Percentiles rank a stretch among this genome's conserved stretches.
These are phyloP conservation scores for Orbilia quercus DNA, from an alignment of 2,329 filamentous ascomycete species.

Conservation along the genomic window DNA sequence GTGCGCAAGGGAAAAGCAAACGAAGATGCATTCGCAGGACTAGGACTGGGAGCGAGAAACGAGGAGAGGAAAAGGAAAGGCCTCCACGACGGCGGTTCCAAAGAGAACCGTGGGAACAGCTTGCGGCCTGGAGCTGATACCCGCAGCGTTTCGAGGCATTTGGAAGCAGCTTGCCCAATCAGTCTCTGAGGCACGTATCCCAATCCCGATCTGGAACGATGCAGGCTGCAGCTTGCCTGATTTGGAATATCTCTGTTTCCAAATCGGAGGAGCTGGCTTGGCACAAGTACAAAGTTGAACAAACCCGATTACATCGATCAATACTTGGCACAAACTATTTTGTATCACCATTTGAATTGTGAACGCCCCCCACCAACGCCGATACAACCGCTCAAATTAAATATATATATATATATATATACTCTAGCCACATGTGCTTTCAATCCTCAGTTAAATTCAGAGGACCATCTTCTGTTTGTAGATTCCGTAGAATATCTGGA, in stretches of 20 bases:
- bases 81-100: not conserved
- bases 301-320: too few species aligned
- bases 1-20: not conserved
- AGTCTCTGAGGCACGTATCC: constrained; percentile 29
- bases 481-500: constrained; percentile 59
- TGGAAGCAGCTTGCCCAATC: constrained; percentile 42
- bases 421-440: not conserved
- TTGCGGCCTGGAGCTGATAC: constrained; percentile 22
- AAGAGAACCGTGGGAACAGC: constrained; percentile 3
- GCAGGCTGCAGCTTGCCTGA: constrained; percentile 45
- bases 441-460: constrained; percentile 36
- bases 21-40: not conserved
- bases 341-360: too few species aligned
- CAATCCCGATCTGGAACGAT: constrained; percentile 54
- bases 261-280: constrained; percentile 23
- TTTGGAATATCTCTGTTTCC: constrained; percentile 49
- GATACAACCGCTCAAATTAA: too few species aligned
- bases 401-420: too few species aligned
- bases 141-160: constrained; percentile 48
- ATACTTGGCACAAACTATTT: too few species aligned
- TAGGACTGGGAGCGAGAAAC: constrained; percentile 2
- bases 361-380: too few species aligned
- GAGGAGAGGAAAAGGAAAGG: constrained; percentile 1
- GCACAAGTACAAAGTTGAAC: not conserved
- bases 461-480: constrained; percentile 58